Evolutionary conservation across 1,284 basidiomycete species (phyloP), one percentile per base, ranked within the genome.

Genomic region (Somion occarium): DNA sequence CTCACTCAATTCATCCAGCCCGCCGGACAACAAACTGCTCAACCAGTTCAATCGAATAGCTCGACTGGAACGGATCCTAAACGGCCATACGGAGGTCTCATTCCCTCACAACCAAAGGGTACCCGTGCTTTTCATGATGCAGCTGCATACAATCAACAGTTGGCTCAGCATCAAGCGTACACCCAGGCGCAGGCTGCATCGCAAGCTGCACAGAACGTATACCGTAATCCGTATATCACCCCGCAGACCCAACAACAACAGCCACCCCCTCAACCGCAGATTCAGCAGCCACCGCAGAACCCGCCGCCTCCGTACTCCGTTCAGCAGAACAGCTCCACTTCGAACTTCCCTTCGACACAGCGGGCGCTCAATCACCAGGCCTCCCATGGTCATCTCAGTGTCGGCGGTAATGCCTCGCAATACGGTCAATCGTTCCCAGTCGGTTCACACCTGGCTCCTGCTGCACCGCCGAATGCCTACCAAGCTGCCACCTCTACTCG

Each of bases 81-180:
- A 70, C 87, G 93, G 61, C 94, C 93, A 20, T 98, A 94, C 63
- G 95, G 95, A n/a, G 95, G 95, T 5, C 75, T 98, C 30, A 86
- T 94, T 13, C 85, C 89, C 12, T 87, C 75, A 53, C 91, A 80
- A 64, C 89, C 75, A 46, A 91, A 83, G 63, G 86, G 88, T 12
- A 85, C 86, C 23, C 77, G 93, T 48, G 86, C 91, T 3, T 96
- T 91, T 65, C 89, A 91, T 61, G 95, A 98, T 67, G 93, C 95
- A 0, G 93, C 93, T 9, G 74, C 90, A 1, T 98, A 98, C 73
- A 94, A 94, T 60, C 93, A 97, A 59, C 95, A 96, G 64, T 78
- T 97, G 43, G 87, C 85, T 2, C 93, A 96, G 66, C 96, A 98
- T 63, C 95, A 98, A 69, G 88, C 85, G 18, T 94, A 93, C 67